Percentiles rank a stretch among this genome's conserved stretches.
phyloP scores from a whole-genome alignment of 2,329 filamentous ascomycete genomes.

The Penicillium polonicum region DNA sequence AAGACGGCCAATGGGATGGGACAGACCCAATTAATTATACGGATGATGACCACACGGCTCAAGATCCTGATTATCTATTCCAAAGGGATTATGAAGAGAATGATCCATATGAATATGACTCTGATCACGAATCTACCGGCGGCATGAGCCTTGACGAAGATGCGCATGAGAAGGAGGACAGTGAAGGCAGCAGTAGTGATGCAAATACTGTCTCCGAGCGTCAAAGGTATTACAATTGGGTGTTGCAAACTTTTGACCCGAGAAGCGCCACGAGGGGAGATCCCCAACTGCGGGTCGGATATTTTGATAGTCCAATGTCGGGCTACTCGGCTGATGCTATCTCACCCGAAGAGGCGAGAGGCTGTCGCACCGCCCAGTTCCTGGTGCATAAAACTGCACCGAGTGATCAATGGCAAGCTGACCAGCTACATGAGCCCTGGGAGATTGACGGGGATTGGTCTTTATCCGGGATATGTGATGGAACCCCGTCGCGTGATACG shows the following conservation, averaged over 20 bases:
- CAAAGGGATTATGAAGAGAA: background rate
- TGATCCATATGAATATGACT: conserved; percentile 10
- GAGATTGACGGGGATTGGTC: conserved; percentile 13
- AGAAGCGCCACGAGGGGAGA: background rate
- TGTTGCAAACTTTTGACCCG: background rate
- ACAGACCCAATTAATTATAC: background rate
- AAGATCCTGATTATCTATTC: conserved; percentile 4
- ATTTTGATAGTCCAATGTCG: background rate
- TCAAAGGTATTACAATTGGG: conserved; percentile 2
- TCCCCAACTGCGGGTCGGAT: background rate
- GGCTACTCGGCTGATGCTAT: conserved; percentile 12
- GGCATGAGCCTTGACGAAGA: background rate
- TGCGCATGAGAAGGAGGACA: background rate
- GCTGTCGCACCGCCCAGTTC: conserved; percentile 17
- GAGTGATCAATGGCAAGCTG: background rate
- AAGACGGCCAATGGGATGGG: background rate
- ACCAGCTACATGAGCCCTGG: conserved; percentile 9
- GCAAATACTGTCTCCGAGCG: background rate
- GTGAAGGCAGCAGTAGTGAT: background rate
- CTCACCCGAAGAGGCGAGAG: conserved; percentile 15
- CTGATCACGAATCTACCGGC: conserved; percentile 5
- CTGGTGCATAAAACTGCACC: conserved; percentile 8
- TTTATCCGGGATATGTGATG: conserved; percentile 16
- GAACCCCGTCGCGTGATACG: conserved; percentile 11
- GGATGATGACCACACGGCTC: background rate